phyloP scores from a whole-genome alignment of 2,329 filamentous ascomycete species.

The Blumeriella jaapii region DNA sequence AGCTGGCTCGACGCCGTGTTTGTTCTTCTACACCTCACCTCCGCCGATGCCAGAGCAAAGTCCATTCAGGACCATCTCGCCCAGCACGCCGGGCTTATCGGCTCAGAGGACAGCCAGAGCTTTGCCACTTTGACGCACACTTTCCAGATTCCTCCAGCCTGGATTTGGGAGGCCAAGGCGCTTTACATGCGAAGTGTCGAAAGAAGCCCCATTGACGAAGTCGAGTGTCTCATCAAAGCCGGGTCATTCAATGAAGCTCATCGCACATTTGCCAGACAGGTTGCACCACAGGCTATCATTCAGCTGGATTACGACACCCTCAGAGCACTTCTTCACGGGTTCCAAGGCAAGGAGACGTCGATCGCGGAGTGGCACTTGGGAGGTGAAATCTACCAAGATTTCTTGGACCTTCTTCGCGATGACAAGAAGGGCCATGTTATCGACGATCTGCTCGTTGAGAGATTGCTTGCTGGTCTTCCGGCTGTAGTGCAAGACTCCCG shows the following conservation, averaged over 20 bases:
- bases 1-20: slow-evolving; percentile 64
- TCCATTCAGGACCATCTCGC: slow-evolving; percentile 64
- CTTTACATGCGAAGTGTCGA: slow-evolving; percentile 65
- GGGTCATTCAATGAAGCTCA: slow-evolving; percentile 72
- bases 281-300: slow-evolving; percentile 74
- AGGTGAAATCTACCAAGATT: slow-evolving; percentile 64
- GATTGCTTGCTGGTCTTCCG: slow-evolving; percentile 43
- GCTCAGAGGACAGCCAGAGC: slow-evolving; percentile 41
- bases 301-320: slow-evolving; percentile 67
- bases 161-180: slow-evolving; percentile 84
- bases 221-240: slow-evolving; percentile 70
- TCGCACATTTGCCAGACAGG: slow-evolving; percentile 64
- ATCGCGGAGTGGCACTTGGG: slow-evolving; percentile 68
- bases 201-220: slow-evolving; percentile 58
- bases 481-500: slow-evolving; percentile 32
- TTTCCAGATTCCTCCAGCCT: slow-evolving; percentile 59
- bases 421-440: slow-evolving; percentile 31
- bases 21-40: slow-evolving; percentile 65
- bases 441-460: slow-evolving; percentile 39
- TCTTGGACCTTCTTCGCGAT: slow-evolving; percentile 40
- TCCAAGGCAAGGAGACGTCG: slow-evolving; percentile 47
- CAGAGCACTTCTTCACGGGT: slow-evolving; percentile 57
- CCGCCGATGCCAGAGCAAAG: slow-evolving; percentile 48
- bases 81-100: slow-evolving; percentile 57
- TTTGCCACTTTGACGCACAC: slow-evolving; percentile 51